Percentiles rank a stretch among this genome's conserved stretches.
Conservation (phyloP, 2,329 filamentous ascomycete genomes). For the Trichoderma hamatum region DNA sequence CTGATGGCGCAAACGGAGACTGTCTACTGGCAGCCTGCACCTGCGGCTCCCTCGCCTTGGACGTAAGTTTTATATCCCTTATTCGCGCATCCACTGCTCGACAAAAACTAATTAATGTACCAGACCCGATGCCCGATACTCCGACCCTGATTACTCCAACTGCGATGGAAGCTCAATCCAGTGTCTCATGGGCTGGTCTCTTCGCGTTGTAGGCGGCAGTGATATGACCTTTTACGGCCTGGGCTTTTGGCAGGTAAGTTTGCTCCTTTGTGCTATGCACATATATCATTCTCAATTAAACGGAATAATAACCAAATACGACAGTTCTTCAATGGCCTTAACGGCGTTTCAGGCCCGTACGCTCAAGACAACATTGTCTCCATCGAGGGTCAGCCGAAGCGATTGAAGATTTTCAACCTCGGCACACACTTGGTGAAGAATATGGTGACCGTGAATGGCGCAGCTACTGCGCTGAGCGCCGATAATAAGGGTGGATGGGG, state of each 20-base stretch:
- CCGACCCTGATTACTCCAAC: slow-evolving; percentile 32
- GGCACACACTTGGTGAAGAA: slow-evolving; percentile 29
- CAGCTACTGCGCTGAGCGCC: slow-evolving; percentile 23
- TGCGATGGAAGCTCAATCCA: slow-evolving; percentile 26
- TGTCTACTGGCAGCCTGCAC: slow-evolving; percentile 44
- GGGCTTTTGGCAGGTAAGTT: slow-evolving; percentile 27
- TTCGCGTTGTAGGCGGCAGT: slow-evolving; percentile 24
- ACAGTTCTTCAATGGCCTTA: slow-evolving; percentile 29
- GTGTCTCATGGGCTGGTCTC: slow-evolving; percentile 27
- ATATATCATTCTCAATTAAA: background rate
- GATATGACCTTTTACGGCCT: slow-evolving; percentile 25
- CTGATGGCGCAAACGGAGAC: slow-evolving; percentile 52
- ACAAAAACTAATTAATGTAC: background rate
- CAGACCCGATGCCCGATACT: slow-evolving; percentile 28
- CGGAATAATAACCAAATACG: background rate
- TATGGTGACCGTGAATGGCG: slow-evolving; percentile 27
- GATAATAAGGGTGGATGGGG: slow-evolving; percentile 38
- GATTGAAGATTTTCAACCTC: slow-evolving; percentile 28
- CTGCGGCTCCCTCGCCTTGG: slow-evolving; percentile 46
- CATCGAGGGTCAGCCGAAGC: slow-evolving; percentile 24
- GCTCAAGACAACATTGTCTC: slow-evolving; percentile 29
- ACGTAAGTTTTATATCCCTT: slow-evolving; percentile 22
- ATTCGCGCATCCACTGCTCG: background rate
- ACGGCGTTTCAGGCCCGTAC: slow-evolving; percentile 26
- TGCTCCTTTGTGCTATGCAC: background rate